These are phyloP conservation scores for Logfia minima DNA, from an alignment of 129 eudicot genomes.

Conservation along the genomic window DNA sequence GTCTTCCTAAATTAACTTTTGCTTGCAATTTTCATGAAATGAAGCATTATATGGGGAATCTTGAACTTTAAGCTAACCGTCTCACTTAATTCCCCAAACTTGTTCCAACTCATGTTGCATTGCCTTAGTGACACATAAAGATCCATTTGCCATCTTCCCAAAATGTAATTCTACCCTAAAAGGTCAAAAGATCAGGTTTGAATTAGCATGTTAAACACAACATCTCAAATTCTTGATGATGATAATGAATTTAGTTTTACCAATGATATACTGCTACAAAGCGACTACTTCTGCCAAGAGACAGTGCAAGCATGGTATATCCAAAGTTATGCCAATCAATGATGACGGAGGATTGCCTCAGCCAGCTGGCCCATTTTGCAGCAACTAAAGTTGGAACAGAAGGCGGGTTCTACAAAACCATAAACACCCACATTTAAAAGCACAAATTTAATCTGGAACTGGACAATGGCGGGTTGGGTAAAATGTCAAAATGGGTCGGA, in stretches of 20 bases:
- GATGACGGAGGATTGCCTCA: slow-evolving; percentile 65
- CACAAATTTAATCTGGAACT: too few relatives aligned
- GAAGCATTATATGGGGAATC: neutral
- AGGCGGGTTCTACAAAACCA: slow-evolving; percentile 76
- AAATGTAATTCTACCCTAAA: slow-evolving; percentile 81
- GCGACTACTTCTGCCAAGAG: slow-evolving; percentile 87
- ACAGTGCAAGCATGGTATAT: slow-evolving; percentile 78
- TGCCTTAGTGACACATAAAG: slow-evolving; percentile 85
- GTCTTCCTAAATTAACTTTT: neutral
- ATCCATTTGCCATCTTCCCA: slow-evolving; percentile 90
- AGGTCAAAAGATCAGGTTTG: slow-evolving; percentile 9
- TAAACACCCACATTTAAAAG: slow-evolving; percentile 4
- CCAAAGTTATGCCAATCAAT: slow-evolving; percentile 97
- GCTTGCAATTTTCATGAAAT: slow-evolving; percentile 18
- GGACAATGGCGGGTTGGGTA: neutral
- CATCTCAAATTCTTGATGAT: neutral
- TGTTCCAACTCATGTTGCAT: slow-evolving; percentile 97
- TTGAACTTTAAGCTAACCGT: slow-evolving; percentile 24
- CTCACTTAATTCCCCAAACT: slow-evolving; percentile 97
- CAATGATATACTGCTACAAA: slow-evolving; percentile 83
- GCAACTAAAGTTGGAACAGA: slow-evolving; percentile 91
- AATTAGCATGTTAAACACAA: slow-evolving; percentile 22
- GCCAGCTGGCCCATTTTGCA: slow-evolving; percentile 94
- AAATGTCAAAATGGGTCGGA: neutral
- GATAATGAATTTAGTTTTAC: slow-evolving; percentile 39